phyloP scores from a whole-genome alignment of 108 stramenopile species.

The Cyclotella sp. region DNA sequence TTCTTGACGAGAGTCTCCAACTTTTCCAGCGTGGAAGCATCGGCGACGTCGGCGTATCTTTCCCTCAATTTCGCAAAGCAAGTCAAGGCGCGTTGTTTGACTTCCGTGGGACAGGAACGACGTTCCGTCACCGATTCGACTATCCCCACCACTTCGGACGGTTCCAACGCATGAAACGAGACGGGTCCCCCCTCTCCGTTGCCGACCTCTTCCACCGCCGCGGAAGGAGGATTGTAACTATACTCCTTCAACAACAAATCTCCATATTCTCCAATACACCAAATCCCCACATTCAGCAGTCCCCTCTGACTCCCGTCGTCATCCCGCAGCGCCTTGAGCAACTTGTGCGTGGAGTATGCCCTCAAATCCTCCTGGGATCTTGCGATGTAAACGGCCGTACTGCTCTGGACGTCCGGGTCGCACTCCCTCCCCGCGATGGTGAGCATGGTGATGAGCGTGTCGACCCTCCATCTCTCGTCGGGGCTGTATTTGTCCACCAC shows the following conservation, averaged over 20 bases:
- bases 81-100: constrained; percentile 87
- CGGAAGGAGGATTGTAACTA: constrained; percentile 66
- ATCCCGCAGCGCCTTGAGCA: constrained; percentile 87
- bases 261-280: constrained; percentile 95
- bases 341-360: constrained; percentile 92
- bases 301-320: constrained; percentile 89
- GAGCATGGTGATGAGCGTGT: constrained; percentile 96
- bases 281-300: constrained; percentile 91
- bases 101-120: constrained; percentile 73
- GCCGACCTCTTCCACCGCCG: constrained; percentile 3
- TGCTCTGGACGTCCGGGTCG: constrained; percentile 77
- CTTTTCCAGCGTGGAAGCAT: constrained; percentile 62
- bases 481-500: constrained; percentile 95
- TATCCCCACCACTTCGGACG: constrained; percentile 64
- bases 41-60: constrained; percentile 74
- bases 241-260: constrained; percentile 77
- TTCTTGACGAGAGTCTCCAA: constrained; percentile 72
- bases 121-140: constrained; percentile 74
- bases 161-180: constrained; percentile 72
- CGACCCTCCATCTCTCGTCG: constrained; percentile 90
- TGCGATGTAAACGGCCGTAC: constrained; percentile 85
- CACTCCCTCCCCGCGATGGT: constrained; percentile 95
- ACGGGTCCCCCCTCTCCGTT: constrained; percentile 44
- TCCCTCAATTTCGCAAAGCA: constrained; percentile 91
- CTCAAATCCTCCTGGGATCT: constrained; percentile 77